Conservation (phyloP, 2,329 filamentous ascomycete genomes). For the Dothideomycetes sp. region DNA sequence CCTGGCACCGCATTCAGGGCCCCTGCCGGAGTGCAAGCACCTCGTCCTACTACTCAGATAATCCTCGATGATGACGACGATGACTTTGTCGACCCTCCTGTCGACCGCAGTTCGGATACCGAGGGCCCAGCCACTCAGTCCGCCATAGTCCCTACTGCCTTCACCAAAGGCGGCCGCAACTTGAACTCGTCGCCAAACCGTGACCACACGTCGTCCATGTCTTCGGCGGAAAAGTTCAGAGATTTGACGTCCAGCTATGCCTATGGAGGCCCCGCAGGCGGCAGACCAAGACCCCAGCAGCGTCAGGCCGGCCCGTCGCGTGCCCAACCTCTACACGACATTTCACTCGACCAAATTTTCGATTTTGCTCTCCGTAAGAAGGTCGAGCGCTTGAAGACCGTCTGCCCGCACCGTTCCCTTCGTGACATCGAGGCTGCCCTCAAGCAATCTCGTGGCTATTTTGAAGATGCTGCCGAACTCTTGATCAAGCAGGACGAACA, state of each 20-base stretch:
- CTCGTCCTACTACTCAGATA: constrained; percentile 6
- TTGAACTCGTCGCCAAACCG: constrained; percentile 25
- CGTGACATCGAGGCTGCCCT: constrained; percentile 43
- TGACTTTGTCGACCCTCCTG: constrained; percentile 18
- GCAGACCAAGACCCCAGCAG: constrained; percentile 15
- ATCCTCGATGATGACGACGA: constrained; percentile 36
- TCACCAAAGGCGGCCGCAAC: constrained; percentile 35
- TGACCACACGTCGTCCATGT: constrained; percentile 22
- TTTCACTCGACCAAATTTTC: constrained; percentile 40
- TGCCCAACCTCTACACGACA: constrained; percentile 37
- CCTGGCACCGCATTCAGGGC: constrained; percentile 61
- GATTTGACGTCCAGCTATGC: constrained; percentile 20
- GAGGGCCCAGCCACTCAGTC: constrained; percentile 34
- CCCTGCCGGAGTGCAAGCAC: constrained; percentile 24
- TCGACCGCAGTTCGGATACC: constrained; percentile 23
- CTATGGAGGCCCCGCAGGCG: constrained; percentile 21
- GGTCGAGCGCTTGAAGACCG: constrained; percentile 42
- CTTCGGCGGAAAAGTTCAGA: constrained; percentile 17
- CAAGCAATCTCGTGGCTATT: constrained; percentile 41
- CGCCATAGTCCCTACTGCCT: constrained; percentile 53
- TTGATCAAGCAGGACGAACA: constrained; percentile 30
- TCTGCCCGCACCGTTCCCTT: constrained; percentile 41
- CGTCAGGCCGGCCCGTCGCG: constrained; percentile 30
- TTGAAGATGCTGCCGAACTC: constrained; percentile 46
- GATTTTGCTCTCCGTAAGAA: constrained; percentile 43